Conservation (phyloP, 2,329 filamentous ascomycete species). For the Colletotrichum simmondsii region DNA sequence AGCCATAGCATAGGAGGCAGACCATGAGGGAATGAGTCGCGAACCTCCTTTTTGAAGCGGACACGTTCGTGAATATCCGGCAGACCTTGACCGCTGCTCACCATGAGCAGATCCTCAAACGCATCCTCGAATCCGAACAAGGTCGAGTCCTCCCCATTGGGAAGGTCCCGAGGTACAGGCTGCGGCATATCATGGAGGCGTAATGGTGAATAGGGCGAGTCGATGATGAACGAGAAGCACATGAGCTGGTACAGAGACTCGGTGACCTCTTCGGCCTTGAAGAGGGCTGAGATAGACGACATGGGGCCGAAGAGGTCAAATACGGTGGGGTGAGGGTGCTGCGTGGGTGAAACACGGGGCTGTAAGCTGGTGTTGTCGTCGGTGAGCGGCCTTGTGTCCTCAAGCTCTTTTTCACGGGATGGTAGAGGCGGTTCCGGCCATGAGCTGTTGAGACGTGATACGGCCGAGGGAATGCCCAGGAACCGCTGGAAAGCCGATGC, state of each 20-base stretch:
- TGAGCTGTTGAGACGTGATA: slow-evolving; percentile 38
- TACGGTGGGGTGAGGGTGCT: slow-evolving; percentile 12
- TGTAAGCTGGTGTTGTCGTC: not conserved
- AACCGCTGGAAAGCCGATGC: slow-evolving; percentile 41
- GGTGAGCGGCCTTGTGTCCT: not conserved
- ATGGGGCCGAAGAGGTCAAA: slow-evolving; percentile 25
- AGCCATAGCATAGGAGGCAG: slow-evolving; percentile 57
- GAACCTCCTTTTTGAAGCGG: slow-evolving; percentile 49
- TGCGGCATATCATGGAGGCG: slow-evolving; percentile 57
- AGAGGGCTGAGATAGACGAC: slow-evolving; percentile 24
- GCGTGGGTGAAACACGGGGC: not conserved
- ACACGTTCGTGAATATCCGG: slow-evolving; percentile 50
- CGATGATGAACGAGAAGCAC: slow-evolving; percentile 48
- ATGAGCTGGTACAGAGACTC: slow-evolving; percentile 33
- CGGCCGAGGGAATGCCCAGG: slow-evolving; percentile 40
- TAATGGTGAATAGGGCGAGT: slow-evolving; percentile 57
- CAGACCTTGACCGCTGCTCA: slow-evolving; percentile 54
- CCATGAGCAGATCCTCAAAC: slow-evolving; percentile 67
- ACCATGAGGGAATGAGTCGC: slow-evolving; percentile 50
- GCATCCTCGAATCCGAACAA: slow-evolving; percentile 66
- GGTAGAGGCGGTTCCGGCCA: slow-evolving; percentile 26
- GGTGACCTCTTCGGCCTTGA: slow-evolving; percentile 27
- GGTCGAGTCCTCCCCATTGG: slow-evolving; percentile 46
- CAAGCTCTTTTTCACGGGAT: slow-evolving; percentile 12
- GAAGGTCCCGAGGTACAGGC: slow-evolving; percentile 58